Conservation (phyloP, 139 green algal species). For the Coelastrella sp. region DNA sequence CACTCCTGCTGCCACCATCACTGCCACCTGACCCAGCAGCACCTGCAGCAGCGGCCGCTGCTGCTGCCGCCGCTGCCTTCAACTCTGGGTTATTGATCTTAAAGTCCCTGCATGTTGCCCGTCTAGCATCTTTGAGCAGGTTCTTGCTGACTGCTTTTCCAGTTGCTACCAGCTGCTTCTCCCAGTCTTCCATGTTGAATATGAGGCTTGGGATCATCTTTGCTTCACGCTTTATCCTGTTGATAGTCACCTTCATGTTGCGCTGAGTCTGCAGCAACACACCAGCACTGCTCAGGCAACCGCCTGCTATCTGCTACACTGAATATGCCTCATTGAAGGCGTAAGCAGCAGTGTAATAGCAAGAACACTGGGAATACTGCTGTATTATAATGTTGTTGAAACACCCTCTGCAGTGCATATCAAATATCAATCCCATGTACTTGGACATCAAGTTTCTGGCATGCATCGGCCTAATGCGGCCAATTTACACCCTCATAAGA, state of each 20-base stretch:
- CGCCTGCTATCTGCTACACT: too few relatives aligned
- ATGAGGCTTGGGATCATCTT: slow-evolving; percentile 11
- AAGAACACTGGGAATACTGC: too few relatives aligned
- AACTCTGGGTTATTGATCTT: slow-evolving; percentile 46
- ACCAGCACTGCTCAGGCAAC: not conserved
- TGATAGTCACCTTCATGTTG: not conserved
- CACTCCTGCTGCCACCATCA: not conserved
- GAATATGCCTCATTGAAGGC: too few relatives aligned
- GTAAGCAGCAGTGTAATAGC: too few relatives aligned
- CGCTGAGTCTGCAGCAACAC: not conserved
- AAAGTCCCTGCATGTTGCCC: slow-evolving; percentile 65
- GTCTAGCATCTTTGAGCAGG: slow-evolving; percentile 62
- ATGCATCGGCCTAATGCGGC: not conserved
- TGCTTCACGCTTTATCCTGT: slow-evolving; percentile 5
- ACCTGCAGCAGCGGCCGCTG: not conserved
- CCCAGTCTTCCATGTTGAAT: slow-evolving; percentile 60
- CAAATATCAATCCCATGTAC: too few relatives aligned
- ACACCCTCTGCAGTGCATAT: too few relatives aligned
- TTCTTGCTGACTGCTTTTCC: slow-evolving; percentile 56
- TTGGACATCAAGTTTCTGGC: not conserved
- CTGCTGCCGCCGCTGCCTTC: not conserved
- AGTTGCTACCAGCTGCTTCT: slow-evolving; percentile 64
- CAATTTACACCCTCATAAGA: not conserved
- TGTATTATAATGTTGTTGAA: too few relatives aligned
- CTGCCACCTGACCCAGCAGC: slow-evolving; percentile 9